phyloP scores from a whole-genome alignment of 1,139 yeast species.

The Groenewaldozyma sp. region DNA sequence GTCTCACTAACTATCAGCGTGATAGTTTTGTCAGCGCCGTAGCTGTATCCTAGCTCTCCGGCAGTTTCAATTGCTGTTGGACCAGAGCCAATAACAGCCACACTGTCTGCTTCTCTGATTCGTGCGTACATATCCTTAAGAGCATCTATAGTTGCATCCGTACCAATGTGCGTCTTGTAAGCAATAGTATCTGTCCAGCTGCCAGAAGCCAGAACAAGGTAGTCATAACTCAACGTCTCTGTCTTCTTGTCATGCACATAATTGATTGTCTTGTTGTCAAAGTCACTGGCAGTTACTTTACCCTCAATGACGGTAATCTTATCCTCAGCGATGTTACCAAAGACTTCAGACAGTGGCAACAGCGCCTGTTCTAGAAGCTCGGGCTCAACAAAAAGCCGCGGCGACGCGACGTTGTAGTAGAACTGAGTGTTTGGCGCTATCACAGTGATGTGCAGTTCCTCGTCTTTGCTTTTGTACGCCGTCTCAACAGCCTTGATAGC shows the following conservation, averaged over 20 bases:
- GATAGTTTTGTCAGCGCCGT: slow-evolving; percentile 16
- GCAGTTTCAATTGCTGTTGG: slow-evolving; percentile 90
- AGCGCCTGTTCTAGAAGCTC: slow-evolving; percentile 10
- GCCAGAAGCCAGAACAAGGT: slow-evolving; percentile 74
- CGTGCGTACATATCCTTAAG: slow-evolving; percentile 65
- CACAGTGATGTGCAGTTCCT: slow-evolving; percentile 10
- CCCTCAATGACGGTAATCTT: slow-evolving; percentile 23
- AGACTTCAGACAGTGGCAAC: slow-evolving; percentile 12
- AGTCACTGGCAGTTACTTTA: slow-evolving; percentile 24
- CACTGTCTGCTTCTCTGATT: slow-evolving; percentile 61
- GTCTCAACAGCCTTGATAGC: background rate
- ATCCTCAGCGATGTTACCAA: slow-evolving; percentile 11
- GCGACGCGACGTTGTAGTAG: slow-evolving; percentile 19
- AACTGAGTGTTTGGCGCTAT: slow-evolving; percentile 17
- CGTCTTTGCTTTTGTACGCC: background rate
- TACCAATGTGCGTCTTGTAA: slow-evolving; percentile 69
- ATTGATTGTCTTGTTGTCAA: slow-evolving; percentile 19
- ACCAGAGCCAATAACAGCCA: slow-evolving; percentile 87
- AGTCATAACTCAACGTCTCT: slow-evolving; percentile 48
- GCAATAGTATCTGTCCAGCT: slow-evolving; percentile 61
- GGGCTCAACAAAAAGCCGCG: slow-evolving; percentile 21
- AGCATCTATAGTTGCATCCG: slow-evolving; percentile 64
- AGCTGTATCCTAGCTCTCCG: slow-evolving; percentile 41
- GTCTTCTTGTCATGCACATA: slow-evolving; percentile 28
- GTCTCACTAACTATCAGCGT: slow-evolving; percentile 19